Base-by-base conservation (phyloP, 768 basidiomycete genomes). In the Boletus reticuloceps region DNA sequence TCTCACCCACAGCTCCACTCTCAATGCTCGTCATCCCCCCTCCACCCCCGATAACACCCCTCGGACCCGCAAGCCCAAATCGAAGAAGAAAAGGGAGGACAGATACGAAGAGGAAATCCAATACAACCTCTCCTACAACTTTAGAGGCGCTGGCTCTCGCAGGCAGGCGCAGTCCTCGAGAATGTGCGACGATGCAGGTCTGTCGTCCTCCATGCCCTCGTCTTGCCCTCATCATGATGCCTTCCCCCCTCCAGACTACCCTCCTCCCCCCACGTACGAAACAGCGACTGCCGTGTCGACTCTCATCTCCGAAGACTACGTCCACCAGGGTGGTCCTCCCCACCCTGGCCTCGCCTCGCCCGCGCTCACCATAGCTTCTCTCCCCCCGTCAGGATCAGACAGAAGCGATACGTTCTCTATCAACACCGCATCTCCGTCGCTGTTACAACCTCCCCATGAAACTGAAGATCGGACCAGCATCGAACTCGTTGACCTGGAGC, bases 181-280 rank as follows among this genome's bases (percentile, higher is more conserved):
- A 58, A 70, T 67, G 57, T 59, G 51, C 19, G 63, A 71, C 43
- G 74, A 70, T 53, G 55, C 65, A 56, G 71, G 74, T 74, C 54
- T 1, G 64, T 68, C 46, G n/a, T 40, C 46, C 19, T 46, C 38
- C 34, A 2, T 46, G 4, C 50, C 9, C 48, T 9, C 32, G 20
- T 11, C 42, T 27, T 27, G 25, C 17, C n/a, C 47, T 55, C 55
- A 34, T 55, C 48, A 7, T 55, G 43, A 50, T 59, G 39, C 56
- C 29, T 44, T 58, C 29, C 72, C 76, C 45, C 81, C 32, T 27
- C 25, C 13, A 67, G 80, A 88, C 64, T 87, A 86, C 64, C 86
- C 85, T 8, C 89, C 89, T 13, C 89, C 89, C 27, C 82, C 87
- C 13, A 88, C 89, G 61, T 82, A 83, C 56, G 89, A 91, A 69